Conservation (phyloP, 345 rosid species). For the Eucalyptus pauciflora region DNA sequence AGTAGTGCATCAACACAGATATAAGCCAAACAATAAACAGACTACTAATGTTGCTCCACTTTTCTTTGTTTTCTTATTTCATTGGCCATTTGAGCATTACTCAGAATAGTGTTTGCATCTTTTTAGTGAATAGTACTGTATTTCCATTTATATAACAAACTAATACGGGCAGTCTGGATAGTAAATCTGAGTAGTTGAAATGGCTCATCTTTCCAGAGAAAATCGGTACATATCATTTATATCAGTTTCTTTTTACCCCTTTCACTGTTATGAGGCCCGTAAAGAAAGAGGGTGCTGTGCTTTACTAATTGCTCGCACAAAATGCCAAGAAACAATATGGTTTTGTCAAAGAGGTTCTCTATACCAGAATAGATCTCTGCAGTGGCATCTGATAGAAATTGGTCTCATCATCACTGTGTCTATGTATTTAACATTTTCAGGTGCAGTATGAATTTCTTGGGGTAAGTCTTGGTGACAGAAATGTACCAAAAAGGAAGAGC, state of each 20-base stretch:
- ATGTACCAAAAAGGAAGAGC: neutral
- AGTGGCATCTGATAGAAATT: neutral
- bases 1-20: neutral
- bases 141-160: neutral
- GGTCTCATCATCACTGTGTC: neutral
- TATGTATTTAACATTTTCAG: neutral
- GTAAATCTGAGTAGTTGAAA: neutral
- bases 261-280: neutral
- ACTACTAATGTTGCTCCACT: neutral
- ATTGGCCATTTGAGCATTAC: neutral
- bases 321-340: neutral
- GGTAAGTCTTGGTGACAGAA: neutral
- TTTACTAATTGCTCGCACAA: neutral
- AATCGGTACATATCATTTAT: neutral
- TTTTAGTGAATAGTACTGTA: neutral
- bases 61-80: neutral
- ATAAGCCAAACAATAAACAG: neutral
- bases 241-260: neutral
- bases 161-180: neutral
- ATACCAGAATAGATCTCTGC: neutral
- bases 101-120: neutral
- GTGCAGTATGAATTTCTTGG: neutral
- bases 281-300: neutral
- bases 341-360: neutral
- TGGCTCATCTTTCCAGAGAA: neutral